Evolutionary conservation across 352 stramenopile genomes (phyloP).

Genomic region (Phytophthora niederhauseri): DNA sequence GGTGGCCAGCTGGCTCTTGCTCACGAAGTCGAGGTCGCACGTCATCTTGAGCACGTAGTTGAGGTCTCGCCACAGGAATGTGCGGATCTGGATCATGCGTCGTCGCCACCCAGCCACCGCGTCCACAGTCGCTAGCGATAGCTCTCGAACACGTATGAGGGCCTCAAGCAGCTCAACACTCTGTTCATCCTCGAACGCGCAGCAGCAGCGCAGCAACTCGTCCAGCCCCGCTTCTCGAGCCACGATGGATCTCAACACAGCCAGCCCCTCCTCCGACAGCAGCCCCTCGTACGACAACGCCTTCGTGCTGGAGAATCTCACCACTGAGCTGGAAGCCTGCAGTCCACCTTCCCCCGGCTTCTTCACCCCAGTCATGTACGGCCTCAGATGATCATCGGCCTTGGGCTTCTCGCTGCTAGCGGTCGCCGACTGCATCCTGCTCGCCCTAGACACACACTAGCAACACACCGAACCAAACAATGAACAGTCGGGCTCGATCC

Average conservation of each 20-base stretch:
- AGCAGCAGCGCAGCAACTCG: slow-evolving; percentile 52
- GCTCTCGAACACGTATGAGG: slow-evolving; percentile 50
- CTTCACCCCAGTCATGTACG: slow-evolving; percentile 23
- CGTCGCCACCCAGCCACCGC: slow-evolving; percentile 64
- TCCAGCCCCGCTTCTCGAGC: slow-evolving; percentile 64
- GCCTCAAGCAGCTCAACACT: slow-evolving; percentile 52
- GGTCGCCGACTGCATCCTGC: slow-evolving; percentile 19
- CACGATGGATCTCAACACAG: slow-evolving; percentile 68
- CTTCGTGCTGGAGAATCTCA: slow-evolving; percentile 30
- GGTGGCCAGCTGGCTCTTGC: slow-evolving; percentile 59
- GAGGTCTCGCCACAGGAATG: slow-evolving; percentile 62
- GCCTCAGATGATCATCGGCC: slow-evolving; percentile 8
- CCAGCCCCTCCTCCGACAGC: slow-evolving; percentile 67
- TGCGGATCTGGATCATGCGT: slow-evolving; percentile 59
- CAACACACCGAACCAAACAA: background rate
- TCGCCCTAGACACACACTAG: background rate
- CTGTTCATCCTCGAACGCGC: slow-evolving; percentile 51
- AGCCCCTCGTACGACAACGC: slow-evolving; percentile 61
- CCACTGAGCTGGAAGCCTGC: slow-evolving; percentile 2
- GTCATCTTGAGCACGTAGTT: slow-evolving; percentile 81
- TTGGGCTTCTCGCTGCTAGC: slow-evolving; percentile 5
- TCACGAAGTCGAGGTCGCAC: slow-evolving; percentile 76
- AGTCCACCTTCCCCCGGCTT: slow-evolving; percentile 13
- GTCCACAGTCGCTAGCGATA: slow-evolving; percentile 62
- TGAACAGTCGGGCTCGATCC: slow-evolving; percentile 27